Percentiles rank a stretch among this genome's conserved stretches.
Conservation (phyloP, 257 asterid genomes). For the Solanum tarapatanum region DNA sequence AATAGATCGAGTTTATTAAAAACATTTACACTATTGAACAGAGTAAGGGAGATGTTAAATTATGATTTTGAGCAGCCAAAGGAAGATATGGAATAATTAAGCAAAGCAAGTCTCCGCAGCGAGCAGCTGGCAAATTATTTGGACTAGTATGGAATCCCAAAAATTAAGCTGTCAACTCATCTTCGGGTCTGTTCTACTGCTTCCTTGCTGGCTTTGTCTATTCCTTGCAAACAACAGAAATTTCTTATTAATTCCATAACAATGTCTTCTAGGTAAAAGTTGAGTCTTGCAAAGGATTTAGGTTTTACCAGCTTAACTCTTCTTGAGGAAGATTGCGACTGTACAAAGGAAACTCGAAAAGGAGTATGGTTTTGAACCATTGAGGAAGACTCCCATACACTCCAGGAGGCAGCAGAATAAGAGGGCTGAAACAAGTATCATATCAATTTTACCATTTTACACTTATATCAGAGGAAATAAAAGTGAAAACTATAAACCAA, state of each 20-base stretch:
- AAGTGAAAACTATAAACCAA: slow-evolving; percentile 2
- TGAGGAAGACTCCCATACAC: slow-evolving; percentile 59
- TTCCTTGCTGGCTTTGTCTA: slow-evolving; percentile 15
- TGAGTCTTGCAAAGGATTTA: background rate
- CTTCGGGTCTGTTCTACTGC: slow-evolving; percentile 5
- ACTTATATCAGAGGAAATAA: background rate
- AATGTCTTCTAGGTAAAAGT: background rate
- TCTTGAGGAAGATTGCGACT: slow-evolving; percentile 63
- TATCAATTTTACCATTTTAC: background rate
- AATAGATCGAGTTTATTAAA: background rate
- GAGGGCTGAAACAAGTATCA: slow-evolving; percentile 50
- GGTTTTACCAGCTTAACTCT: slow-evolving; percentile 49
- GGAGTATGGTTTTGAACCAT: slow-evolving; percentile 58
- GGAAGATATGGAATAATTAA: background rate
- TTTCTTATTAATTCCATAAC: background rate
- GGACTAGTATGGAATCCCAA: background rate
- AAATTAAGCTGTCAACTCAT: slow-evolving; percentile 3
- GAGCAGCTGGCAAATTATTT: background rate
- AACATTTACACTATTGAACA: background rate
- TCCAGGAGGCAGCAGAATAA: slow-evolving; percentile 76
- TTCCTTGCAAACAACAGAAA: slow-evolving; percentile 18
- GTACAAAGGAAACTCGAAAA: slow-evolving; percentile 84
- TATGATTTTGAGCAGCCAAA: background rate
- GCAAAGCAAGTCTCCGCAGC: background rate
- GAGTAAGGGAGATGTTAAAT: background rate